Base-by-base conservation (phyloP, 164 flowering plant species). In the Euptelea pleiosperma region DNA sequence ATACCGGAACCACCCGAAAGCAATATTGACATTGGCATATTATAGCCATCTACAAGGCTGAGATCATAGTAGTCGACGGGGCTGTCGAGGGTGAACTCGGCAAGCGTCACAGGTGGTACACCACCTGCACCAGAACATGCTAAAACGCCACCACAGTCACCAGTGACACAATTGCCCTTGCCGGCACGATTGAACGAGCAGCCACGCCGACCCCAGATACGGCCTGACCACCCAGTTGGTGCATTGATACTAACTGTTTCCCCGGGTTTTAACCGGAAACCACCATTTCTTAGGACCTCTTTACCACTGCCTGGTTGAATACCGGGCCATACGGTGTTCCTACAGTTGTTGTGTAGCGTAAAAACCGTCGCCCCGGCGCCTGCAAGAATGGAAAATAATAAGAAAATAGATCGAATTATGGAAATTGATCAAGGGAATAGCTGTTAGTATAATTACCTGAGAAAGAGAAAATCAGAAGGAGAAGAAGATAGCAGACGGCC, bases 31-130 rank as follows among this genome's bases (percentile, higher is more conserved):
- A 66, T 11, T 2, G 64, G 64, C 37, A 73, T 0, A 30, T 76
- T 75, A 68, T 49, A 75, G 29, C 79, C 77, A 53, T 73, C 80
- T 0, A 71, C 80, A 11, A 76, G 71, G 60, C 77, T 74, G 1
- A 68, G 48, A 60, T 74, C 78, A 45, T 62, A 77, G 50, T 58
- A 74, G 29, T 74, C 62, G 0, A 36, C 26, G 8, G 44, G 34
- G 14, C 59, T 58, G 8, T 54, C 36, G 2, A 81, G 33, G 0
- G 75, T 77, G 56, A 79, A 63, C 40, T 81, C 83, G 0, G 53
- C 70, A 0, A 77, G 72, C 5, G 74, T 61, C 3, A 63, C 75
- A 2, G 86, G 81, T 1, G 79, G 79, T n/a, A 14, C 37, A 2
- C 63, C 81, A 3, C 76, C 82, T 0, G 57, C 71, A 1, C 76